phyloP scores from a whole-genome alignment of 768 basidiomycete genomes.

The Lyophyllum atratum region DNA sequence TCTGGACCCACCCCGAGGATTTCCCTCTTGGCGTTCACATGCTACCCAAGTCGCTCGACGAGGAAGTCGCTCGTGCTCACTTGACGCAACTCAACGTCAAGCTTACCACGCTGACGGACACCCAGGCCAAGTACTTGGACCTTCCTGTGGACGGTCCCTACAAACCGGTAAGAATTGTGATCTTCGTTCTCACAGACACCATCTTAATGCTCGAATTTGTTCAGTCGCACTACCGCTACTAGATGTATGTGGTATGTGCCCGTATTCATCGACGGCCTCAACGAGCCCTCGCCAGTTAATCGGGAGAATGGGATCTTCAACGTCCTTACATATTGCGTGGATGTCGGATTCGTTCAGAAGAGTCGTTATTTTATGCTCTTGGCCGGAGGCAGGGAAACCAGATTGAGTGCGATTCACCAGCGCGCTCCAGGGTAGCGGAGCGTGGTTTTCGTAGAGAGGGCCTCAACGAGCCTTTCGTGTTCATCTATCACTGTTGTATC shows the following conservation, averaged over 20 bases:
- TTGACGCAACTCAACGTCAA: slow-evolving; percentile 90
- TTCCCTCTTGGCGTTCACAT: slow-evolving; percentile 99
- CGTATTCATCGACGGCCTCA: slow-evolving; percentile 65
- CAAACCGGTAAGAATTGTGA: slow-evolving; percentile 42
- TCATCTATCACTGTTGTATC: slow-evolving; percentile 10
- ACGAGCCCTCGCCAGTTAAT: slow-evolving; percentile 69
- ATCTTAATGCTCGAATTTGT: background rate
- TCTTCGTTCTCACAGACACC: background rate
- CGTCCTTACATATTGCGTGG: slow-evolving; percentile 50
- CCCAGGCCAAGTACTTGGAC: slow-evolving; percentile 90
- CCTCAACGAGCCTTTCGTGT: slow-evolving; percentile 55
- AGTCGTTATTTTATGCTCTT: slow-evolving; percentile 47
- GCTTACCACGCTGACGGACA: slow-evolving; percentile 71
- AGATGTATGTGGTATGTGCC: slow-evolving; percentile 29
- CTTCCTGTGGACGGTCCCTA: slow-evolving; percentile 78
- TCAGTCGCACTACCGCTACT: slow-evolving; percentile 49
- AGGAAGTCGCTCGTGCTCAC: slow-evolving; percentile 98
- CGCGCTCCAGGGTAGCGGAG: slow-evolving; percentile 12
- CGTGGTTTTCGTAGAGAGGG: slow-evolving; percentile 31
- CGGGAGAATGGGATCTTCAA: slow-evolving; percentile 68
- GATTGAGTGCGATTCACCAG: slow-evolving; percentile 21
- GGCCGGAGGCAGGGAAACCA: slow-evolving; percentile 41
- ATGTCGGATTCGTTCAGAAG: slow-evolving; percentile 54
- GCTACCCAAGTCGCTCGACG: slow-evolving; percentile 97
- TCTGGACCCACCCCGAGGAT: slow-evolving; percentile 90